Base-by-base conservation (phyloP, 2,329 filamentous ascomycete genomes). In the Didymellaceae sp. region DNA sequence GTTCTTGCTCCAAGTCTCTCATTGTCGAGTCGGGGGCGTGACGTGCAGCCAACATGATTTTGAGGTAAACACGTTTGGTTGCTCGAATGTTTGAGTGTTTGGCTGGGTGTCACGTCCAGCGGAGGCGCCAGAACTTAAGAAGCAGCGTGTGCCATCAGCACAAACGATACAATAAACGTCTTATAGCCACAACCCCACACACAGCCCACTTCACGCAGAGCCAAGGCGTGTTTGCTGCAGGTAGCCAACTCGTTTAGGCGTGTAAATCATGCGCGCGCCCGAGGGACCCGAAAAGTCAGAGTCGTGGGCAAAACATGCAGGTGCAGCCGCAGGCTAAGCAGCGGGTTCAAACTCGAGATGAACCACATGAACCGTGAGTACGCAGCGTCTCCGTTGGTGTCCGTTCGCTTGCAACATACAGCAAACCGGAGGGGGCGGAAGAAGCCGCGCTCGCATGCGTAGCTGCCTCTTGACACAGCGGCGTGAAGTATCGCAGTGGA, bases 1-100 rank as follows among this genome's bases (percentile, higher is more conserved):
- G 54, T 47, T 67, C 61, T 52, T 57, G 43, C 47, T 69, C 65
- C 38, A 65, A 33, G 52, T 67, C 55, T 22, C 52, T 55, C 55
- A 62, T 58, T 39, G 51, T 41, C 21, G 50, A 34, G 21, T 61
- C 21, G 33, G 46, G 54, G 18, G 35, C 33, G 54, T 42, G 53
- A 11, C 57, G 55, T 41, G 62, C 57, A 44, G 47, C 51, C 38
- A 63, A 51, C 55, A 61, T 63, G 5, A 34, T 18, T 13, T 10
- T 8, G 14, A 16, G 8, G 17, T 25, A 39, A 35, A 28, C 5
- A 13, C 11, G 26, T 13, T 28, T 9, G n/a, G n/a, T n/a, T n/a
- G n/a, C n/a, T 28, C 4, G 6, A 25, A 25, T 6, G 22, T 25
- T 6, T 10, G 22, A n/a, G 22, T 25, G 22, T 25, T 25, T 25